Percentiles rank a stretch among this genome's conserved stretches.
Conservation (phyloP, 176 grass and related monocot species). For the Melocanna baccifera region DNA sequence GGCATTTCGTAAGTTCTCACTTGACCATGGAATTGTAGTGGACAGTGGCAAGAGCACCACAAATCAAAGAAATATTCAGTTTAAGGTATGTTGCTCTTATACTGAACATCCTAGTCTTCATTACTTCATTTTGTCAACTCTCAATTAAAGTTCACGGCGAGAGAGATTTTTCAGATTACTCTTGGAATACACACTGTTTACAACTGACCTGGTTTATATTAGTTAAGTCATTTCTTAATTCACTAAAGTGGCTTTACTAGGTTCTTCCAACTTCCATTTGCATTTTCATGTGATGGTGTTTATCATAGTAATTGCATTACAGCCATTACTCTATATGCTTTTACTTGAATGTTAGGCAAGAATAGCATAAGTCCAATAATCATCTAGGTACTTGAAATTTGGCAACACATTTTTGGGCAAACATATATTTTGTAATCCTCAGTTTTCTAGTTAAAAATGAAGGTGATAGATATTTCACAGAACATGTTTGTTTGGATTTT, state of each 20-base stretch:
- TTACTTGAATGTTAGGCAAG: neutral
- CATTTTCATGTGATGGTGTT: neutral
- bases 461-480: neutral
- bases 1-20: slow-evolving; percentile 90
- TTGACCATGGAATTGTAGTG: slow-evolving; percentile 54
- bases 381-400: neutral
- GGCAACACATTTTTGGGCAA: neutral
- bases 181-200: too few species aligned
- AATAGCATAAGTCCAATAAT: neutral
- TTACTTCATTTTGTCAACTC: neutral
- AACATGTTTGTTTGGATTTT: neutral
- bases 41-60: slow-evolving; percentile 30
- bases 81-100: slow-evolving; percentile 49
- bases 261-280: neutral
- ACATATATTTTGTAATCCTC: neutral
- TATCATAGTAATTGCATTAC: neutral
- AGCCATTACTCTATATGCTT: neutral
- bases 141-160: neutral
- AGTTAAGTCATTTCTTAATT: neutral
- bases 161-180: neutral
- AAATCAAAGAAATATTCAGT: slow-evolving; percentile 35
- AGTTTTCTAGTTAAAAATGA: neutral
- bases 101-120: neutral
- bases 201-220: slow-evolving; percentile 12
- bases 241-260: neutral